Base-by-base conservation (phyloP, 176 grass and related monocot genomes). In the Carex parvula region DNA sequence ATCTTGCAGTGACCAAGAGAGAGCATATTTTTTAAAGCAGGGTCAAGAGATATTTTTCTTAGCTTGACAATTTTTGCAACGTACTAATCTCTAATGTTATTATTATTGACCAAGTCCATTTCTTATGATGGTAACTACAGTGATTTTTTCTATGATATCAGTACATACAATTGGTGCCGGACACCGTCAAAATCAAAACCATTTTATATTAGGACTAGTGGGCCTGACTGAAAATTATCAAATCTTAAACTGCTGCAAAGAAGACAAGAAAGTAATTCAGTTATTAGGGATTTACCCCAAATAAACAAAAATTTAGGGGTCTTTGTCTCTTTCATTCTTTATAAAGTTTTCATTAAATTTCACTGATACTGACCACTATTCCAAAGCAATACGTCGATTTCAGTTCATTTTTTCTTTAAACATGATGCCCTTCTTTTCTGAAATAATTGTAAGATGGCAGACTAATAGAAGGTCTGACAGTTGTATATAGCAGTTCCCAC, bases 401-500 rank as follows among this genome's bases (percentile, higher is more conserved):
- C 4, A 8, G 50, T 76, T 76, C 48, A 54, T 75, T 54, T 76
- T n/a, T n/a, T 53, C 11, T 33, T 16, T 48, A 37, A 71, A 35
- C 2, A 6, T 0, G 18, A 30, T 56, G 54, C 46, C 12, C 12
- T 32, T 17, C 17, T 67, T 26, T 52, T 67, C 44, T 16, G 30
- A n/a, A 60, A 82, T 64, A 41, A 82, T 20, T 42, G 15, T 83
- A 65, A 52, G 61, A 83, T 68, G 64, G 3, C 3, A 50, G 22
- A 50, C 42, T 52, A 67, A 67, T 32, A 52, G 39, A 50, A 32
- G 50, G 20, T 66, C 26, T 89, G 87, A 61, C 82, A 97, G 94
- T 74, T 94, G 44, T 56, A 91, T 37, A 65, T n/a, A 79, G 89
- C 7, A 24, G 60, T 94, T 6, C 90, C 94, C 37, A 82, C 18